phyloP scores from a whole-genome alignment of 164 flowering plant species.

The Aristolochia contorta region DNA sequence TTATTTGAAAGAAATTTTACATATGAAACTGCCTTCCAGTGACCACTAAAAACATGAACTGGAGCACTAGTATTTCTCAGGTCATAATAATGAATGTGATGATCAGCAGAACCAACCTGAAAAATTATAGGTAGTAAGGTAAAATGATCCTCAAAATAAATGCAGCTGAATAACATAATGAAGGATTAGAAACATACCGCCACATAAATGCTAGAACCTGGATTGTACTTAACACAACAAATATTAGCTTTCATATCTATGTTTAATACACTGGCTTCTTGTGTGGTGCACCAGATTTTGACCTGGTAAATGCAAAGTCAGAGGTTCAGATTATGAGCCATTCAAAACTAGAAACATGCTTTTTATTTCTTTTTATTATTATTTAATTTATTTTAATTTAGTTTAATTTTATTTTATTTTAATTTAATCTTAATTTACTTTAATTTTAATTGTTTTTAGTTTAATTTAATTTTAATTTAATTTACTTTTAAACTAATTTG shows the following conservation, averaged over 20 bases:
- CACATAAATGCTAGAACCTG: conserved; percentile 67
- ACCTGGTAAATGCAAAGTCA: conserved; percentile 42
- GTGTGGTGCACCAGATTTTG: conserved; percentile 96
- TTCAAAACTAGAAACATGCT: neutral
- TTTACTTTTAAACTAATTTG: too few species aligned
- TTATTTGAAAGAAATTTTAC: conserved; percentile 83
- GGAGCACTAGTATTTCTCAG: conserved; percentile 77
- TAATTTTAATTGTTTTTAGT: too few species aligned
- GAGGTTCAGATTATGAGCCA: neutral
- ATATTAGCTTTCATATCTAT: conserved; percentile 99
- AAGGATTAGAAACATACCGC: conserved; percentile 39
- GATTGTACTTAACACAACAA: conserved; percentile 94
- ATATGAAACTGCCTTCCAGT: conserved; percentile 89
- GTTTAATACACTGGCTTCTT: conserved; percentile 87
- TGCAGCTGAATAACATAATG: neutral
- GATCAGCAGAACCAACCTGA: conserved; percentile 98
- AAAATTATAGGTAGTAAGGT: conserved; percentile 11
- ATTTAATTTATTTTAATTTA: too few species aligned
- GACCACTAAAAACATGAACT: conserved; percentile 80
- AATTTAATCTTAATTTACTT: too few species aligned
- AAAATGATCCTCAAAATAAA: neutral
- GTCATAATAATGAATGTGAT: conserved; percentile 91
- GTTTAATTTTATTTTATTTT: too few species aligned
- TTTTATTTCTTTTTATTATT: too few species aligned
- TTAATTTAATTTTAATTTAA: too few species aligned